Evolutionary conservation across 805 yeast genomes (phyloP).

Genomic region (Limtongozyma cylindracea): DNA sequence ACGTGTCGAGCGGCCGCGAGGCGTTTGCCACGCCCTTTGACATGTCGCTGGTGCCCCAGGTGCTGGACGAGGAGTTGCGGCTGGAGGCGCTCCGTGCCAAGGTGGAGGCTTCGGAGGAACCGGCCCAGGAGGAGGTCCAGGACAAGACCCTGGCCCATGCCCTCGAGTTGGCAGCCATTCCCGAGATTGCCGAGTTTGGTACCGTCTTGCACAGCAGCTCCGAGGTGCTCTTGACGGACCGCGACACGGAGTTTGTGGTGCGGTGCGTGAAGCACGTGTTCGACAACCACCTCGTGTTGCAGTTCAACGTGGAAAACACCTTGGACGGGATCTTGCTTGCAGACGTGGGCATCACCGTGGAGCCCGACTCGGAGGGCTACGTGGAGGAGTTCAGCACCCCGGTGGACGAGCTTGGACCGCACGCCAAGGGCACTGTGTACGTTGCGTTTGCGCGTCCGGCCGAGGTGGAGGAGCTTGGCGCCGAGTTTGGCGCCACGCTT

Average conservation of each 20-base stretch:
- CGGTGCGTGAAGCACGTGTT: constrained; percentile 66
- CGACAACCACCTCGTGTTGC: constrained; percentile 46
- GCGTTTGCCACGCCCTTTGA: constrained; percentile 18
- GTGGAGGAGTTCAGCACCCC: constrained; percentile 55
- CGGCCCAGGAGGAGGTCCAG: constrained; percentile 1
- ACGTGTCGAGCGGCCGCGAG: constrained; percentile 23
- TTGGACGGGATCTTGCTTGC: constrained; percentile 53
- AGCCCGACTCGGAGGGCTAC: constrained; percentile 30
- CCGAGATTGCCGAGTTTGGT: constrained; percentile 58
- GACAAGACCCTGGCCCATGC: constrained; percentile 10
- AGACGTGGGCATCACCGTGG: constrained; percentile 46
- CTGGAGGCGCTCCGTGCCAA: constrained; percentile 35
- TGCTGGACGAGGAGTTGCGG: constrained; percentile 42
- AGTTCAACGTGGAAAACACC: constrained; percentile 70
- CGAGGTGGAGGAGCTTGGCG: constrained; percentile 11
- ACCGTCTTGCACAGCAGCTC: constrained; percentile 46
- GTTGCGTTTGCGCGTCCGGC: constrained; percentile 47
- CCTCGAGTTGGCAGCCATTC: constrained; percentile 40
- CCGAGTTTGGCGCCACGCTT: constrained; percentile 37
- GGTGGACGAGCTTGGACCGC: constrained; percentile 46
- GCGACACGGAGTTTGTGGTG: constrained; percentile 84
- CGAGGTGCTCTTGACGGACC: constrained; percentile 53
- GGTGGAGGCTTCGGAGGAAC: constrained; percentile 11
- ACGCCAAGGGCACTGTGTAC: constrained; percentile 47
- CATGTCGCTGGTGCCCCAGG: constrained; percentile 35